Conservation (phyloP, 257 asterid species). For the Paraleonurus japonicus region DNA sequence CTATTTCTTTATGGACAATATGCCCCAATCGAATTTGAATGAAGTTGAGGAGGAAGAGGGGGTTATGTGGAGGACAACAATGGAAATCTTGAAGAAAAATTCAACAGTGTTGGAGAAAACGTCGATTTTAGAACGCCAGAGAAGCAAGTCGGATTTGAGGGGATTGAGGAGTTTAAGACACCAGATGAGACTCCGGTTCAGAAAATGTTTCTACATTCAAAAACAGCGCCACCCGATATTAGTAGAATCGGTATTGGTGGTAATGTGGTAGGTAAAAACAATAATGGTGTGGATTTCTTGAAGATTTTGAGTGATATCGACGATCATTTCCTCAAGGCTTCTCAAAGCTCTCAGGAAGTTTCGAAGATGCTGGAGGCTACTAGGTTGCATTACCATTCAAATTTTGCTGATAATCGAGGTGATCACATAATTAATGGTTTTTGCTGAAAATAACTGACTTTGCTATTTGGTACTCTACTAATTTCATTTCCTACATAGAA, state of each 20-base stretch:
- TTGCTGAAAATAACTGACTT: neutral
- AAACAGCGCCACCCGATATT: constrained; percentile 71
- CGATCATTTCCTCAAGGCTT: constrained; percentile 87
- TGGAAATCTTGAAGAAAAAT: constrained; percentile 31
- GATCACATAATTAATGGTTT: constrained; percentile 15
- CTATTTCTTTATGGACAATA: constrained; percentile 61
- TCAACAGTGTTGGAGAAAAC: constrained; percentile 36
- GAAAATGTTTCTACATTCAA: constrained; percentile 74
- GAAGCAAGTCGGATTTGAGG: constrained; percentile 46
- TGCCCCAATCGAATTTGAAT: constrained; percentile 40
- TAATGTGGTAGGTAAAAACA: constrained; percentile 34
- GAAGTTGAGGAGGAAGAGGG: constrained; percentile 64
- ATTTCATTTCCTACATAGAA: neutral
- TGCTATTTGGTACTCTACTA: neutral
- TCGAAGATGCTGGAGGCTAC: constrained; percentile 97
- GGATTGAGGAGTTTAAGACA: constrained; percentile 60
- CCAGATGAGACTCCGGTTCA: constrained; percentile 55
- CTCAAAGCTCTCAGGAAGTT: constrained; percentile 83
- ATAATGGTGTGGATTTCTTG: constrained; percentile 66
- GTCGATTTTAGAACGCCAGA: constrained; percentile 71
- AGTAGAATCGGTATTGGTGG: constrained; percentile 34
- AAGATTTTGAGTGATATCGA: constrained; percentile 70
- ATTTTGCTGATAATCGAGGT: constrained; percentile 97
- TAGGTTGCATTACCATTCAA: constrained; percentile 87
- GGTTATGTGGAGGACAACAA: constrained; percentile 42